Evolutionary conservation across 805 yeast species (phyloP).

Genomic region (Candida caryicola): DNA sequence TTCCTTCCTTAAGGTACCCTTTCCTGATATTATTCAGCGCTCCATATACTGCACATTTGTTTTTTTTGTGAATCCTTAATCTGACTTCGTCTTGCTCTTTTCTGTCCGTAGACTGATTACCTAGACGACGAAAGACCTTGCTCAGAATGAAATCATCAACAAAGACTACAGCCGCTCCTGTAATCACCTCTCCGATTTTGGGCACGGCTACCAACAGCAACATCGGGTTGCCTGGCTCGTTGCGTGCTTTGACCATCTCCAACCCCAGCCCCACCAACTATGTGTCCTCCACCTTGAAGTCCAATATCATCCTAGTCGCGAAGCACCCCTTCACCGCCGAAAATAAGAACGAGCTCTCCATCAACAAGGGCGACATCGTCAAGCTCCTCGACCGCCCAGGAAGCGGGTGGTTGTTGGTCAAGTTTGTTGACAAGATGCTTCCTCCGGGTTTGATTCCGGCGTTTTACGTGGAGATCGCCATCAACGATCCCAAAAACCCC

Average conservation of each 20-base stretch:
- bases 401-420: constrained; percentile 56
- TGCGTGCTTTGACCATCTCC: constrained; percentile 15
- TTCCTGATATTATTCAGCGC: not conserved
- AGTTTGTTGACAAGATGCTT: constrained; percentile 47
- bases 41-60: not conserved
- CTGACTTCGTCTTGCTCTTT: too few relatives aligned
- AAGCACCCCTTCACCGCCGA: constrained; percentile 47
- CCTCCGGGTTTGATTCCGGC: constrained; percentile 54
- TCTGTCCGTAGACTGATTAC: not conserved
- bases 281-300: constrained; percentile 15
- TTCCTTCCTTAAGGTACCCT: too few relatives aligned
- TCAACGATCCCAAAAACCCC: constrained; percentile 39
- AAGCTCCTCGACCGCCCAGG: constrained; percentile 47
- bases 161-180: constrained; percentile 4
- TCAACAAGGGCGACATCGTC: constrained; percentile 50
- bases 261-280: constrained; percentile 16
- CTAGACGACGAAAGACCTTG: not conserved
- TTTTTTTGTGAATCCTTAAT: not conserved
- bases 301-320: constrained; percentile 43
- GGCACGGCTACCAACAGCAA: not conserved
- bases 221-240: constrained; percentile 1
- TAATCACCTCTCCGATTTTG: constrained; percentile 2
- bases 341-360: constrained; percentile 41
- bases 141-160: constrained; percentile 3
- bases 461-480: constrained; percentile 46